Conservation (phyloP, 441 rosid genomes). For the Populus hybrid region DNA sequence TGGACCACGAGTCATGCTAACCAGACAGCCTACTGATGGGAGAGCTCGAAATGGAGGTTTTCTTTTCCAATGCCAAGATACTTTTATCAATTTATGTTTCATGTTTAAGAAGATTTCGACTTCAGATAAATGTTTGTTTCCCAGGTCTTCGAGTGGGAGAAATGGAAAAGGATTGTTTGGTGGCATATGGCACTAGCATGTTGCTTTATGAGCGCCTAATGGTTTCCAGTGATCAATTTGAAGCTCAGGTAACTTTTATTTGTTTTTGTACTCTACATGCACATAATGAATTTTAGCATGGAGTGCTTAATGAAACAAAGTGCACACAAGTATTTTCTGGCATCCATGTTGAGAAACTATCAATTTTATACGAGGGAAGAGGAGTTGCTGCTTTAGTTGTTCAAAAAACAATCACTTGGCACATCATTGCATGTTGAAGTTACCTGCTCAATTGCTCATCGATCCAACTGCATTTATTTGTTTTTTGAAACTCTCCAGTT, state of each 20-base stretch:
- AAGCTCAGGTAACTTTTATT: conserved; percentile 64
- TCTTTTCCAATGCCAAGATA: conserved; percentile 15
- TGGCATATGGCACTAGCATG: conserved; percentile 98
- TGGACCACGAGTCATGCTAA: conserved; percentile 87
- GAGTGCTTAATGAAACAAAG: not conserved
- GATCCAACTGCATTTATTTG: not conserved
- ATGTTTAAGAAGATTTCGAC: not conserved
- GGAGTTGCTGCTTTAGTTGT: too few species aligned
- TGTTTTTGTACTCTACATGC: not conserved
- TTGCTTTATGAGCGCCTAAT: conserved; percentile 85
- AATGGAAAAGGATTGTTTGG: conserved; percentile 96
- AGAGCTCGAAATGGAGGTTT: conserved; percentile 95
- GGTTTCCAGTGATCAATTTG: conserved; percentile 95
- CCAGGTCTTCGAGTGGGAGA: conserved; percentile 96
- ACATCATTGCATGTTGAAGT: not conserved
- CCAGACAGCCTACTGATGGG: conserved; percentile 97
- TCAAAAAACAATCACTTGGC: not conserved
- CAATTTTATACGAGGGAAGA: not conserved
- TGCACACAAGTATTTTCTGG: not conserved
- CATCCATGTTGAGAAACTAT: not conserved
- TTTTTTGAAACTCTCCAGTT: not conserved
- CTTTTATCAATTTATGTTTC: conserved; percentile 9
- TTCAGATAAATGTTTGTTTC: conserved; percentile 17
- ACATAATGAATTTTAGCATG: not conserved
- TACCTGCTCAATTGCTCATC: too few species aligned